These are phyloP conservation scores for Solanum ossicruentum DNA, from an alignment of 257 asterid genomes.

Conservation along the genomic window DNA sequence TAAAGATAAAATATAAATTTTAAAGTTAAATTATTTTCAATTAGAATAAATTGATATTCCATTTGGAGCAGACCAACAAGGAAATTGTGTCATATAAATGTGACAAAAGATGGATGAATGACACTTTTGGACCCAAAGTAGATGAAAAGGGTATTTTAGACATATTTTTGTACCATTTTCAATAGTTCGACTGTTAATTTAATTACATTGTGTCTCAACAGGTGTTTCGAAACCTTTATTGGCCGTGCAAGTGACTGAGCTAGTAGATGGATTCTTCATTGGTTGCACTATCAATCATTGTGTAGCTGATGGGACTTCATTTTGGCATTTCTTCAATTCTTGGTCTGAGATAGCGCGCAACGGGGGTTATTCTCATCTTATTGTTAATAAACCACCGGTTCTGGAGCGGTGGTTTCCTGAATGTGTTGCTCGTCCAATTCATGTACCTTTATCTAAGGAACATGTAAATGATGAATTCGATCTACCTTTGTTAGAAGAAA, in stretches of 20 bases:
- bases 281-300: slow-evolving; percentile 29
- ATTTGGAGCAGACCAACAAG: no score
- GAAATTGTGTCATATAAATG: no score
- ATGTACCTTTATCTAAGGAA: background rate
- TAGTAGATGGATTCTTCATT: slow-evolving; percentile 26
- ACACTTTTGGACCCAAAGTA: no score
- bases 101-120: no score
- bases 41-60: no score
- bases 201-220: no score
- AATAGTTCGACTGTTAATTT: no score
- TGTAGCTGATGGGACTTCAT: slow-evolving; percentile 25
- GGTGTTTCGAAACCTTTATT: slow-evolving; percentile 22
- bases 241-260: slow-evolving; percentile 29
- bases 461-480: background rate
- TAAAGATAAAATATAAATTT: no score
- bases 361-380: background rate
- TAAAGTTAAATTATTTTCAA: no score
- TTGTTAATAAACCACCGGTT: slow-evolving; percentile 6
- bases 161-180: no score
- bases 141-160: no score
- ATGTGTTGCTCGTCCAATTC: background rate
- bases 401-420: slow-evolving; percentile 17
- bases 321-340: slow-evolving; percentile 40
- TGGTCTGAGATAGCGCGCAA: slow-evolving; percentile 35
- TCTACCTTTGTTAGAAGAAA: slow-evolving; percentile 12